phyloP scores from a whole-genome alignment of 805 yeast genomes.

The Metschnikowia lochheadii region DNA sequence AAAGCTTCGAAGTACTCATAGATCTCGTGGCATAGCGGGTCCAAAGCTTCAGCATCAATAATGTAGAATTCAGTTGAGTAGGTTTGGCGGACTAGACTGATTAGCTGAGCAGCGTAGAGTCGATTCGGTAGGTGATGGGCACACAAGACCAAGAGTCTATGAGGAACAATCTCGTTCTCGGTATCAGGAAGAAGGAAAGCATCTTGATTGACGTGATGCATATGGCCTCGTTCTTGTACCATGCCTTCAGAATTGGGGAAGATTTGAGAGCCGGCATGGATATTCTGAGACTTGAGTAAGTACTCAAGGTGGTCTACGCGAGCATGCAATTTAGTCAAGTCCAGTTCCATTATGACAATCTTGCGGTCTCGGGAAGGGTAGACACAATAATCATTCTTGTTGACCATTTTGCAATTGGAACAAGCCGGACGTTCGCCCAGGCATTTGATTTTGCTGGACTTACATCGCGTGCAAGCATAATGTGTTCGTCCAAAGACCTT shows the following conservation, averaged over 20 bases:
- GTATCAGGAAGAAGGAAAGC: constrained; percentile 24
- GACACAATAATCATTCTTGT: constrained; percentile 29
- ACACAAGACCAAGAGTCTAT: constrained; percentile 20
- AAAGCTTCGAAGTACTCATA: constrained; percentile 10
- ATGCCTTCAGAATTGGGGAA: constrained; percentile 1
- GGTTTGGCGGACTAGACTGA: constrained; percentile 24
- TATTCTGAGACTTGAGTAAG: constrained; percentile 12
- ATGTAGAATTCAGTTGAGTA: constrained; percentile 36
- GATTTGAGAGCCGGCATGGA: constrained; percentile 4
- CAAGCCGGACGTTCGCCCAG: constrained; percentile 42
- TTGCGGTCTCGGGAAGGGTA: constrained; percentile 39
- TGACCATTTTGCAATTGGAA: constrained; percentile 34
- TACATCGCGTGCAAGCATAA: constrained; percentile 42
- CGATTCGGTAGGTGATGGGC: constrained; percentile 25
- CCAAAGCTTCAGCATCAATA: constrained; percentile 23
- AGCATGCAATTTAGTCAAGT: constrained; percentile 32
- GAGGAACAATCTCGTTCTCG: constrained; percentile 25
- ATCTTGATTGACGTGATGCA: constrained; percentile 16
- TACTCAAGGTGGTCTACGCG: constrained; percentile 29
- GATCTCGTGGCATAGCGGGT: constrained; percentile 14
- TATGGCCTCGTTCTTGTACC: constrained; percentile 6
- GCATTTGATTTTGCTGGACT: constrained; percentile 37
- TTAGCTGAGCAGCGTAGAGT: constrained; percentile 19
- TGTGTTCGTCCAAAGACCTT: constrained; percentile 41
- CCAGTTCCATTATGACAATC: constrained; percentile 41